A percentile compares a stretch with the other conserved stretches of the same genome.
Conservation (phyloP, 495 filamentous ascomycete genomes). For the Aspergillus cavernicola region DNA sequence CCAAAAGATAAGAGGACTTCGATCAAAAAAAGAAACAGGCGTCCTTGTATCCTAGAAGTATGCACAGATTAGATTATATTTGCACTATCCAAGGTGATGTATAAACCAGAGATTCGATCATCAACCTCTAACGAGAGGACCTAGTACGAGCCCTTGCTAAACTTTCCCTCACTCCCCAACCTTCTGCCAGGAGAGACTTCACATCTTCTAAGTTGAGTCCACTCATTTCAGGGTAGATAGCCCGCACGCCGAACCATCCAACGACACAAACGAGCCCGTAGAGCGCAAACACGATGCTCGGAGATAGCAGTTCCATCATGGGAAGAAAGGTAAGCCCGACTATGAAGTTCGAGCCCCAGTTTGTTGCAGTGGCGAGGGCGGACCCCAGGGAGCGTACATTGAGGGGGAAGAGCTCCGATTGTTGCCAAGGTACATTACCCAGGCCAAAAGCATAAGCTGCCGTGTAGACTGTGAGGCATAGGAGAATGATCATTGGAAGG, state of each 20-base stretch:
- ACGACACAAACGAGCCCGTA: conserved; percentile 67
- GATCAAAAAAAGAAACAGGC: too few relatives aligned
- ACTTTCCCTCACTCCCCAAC: conserved; percentile 29
- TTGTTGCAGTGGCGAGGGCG: conserved; percentile 77
- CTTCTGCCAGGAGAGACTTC: conserved; percentile 65
- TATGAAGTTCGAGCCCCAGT: conserved; percentile 87
- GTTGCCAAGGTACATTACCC: conserved; percentile 91
- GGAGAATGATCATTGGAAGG: conserved; percentile 53
- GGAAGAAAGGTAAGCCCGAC: conserved; percentile 83
- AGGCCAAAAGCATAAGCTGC: conserved; percentile 83
- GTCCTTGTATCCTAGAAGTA: too few relatives aligned
- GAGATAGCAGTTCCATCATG: conserved; percentile 74
- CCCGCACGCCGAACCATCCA: conserved; percentile 64
- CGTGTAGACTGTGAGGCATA: conserved; percentile 77
- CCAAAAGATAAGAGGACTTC: too few relatives aligned
- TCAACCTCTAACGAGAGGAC: background rate
- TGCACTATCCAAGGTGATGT: too few relatives aligned
- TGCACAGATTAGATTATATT: too few relatives aligned
- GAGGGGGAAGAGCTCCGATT: conserved; percentile 84
- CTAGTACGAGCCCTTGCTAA: background rate
- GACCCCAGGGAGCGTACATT: conserved; percentile 79
- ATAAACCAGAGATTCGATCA: background rate
- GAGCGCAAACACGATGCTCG: conserved; percentile 71
- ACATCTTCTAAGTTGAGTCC: conserved; percentile 80
- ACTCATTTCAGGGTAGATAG: conserved; percentile 80